Evolutionary conservation across 371 early-diverging fungal genomes (phyloP), one percentile per base, ranked within the genome.

Genomic region (Saksenaea vasiformis): DNA sequence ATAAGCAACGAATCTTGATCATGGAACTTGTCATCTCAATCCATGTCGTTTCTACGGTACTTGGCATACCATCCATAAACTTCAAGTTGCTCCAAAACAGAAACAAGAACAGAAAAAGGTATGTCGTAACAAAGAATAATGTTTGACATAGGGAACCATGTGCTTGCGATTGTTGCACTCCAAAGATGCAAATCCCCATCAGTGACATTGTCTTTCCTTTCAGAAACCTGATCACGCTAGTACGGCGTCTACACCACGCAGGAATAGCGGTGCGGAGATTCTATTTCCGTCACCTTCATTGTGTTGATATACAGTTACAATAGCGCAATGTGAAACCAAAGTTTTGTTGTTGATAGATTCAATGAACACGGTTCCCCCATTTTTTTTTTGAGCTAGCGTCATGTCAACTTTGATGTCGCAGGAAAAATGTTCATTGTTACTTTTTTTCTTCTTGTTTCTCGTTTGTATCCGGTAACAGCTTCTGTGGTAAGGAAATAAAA

Each of bases 1-100:
- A 62, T 62, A 65, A 27, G 54, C 62, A 4, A 70, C 65, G 54
- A 60, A 70, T 51, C 31, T 35, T n/a, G 57, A 65, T 24, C 66
- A 62, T n/a, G 9, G 24, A 24, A 51, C 44, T 0, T 70, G 53
- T 54, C 37, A 36, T 8, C n/a, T 69, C 17, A 36, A 60, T 17
- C 65, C 65, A 11, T 65, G 65, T 11, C 60, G 71, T 13, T 70
- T 66, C 53, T 15, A 54, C 36, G 56, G 62, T 11, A 66, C 56
- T 35, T 57, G 38, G 31, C 51, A 56, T 24, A 63, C 56, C 35
- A 56, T 61, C 22, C n/a, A n/a, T n/a, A n/a, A n/a, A n/a, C n/a
- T n/a, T n/a, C n/a, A n/a, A n/a, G n/a, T n/a, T n/a, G n/a, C n/a
- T n/a, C n/a, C n/a, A n/a, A n/a, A n/a, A n/a, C 35, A 60, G 28